These are phyloP conservation scores for Pyricularia sp. DNA, from an alignment of 2,329 filamentous ascomycete genomes.

Conservation along the genomic window DNA sequence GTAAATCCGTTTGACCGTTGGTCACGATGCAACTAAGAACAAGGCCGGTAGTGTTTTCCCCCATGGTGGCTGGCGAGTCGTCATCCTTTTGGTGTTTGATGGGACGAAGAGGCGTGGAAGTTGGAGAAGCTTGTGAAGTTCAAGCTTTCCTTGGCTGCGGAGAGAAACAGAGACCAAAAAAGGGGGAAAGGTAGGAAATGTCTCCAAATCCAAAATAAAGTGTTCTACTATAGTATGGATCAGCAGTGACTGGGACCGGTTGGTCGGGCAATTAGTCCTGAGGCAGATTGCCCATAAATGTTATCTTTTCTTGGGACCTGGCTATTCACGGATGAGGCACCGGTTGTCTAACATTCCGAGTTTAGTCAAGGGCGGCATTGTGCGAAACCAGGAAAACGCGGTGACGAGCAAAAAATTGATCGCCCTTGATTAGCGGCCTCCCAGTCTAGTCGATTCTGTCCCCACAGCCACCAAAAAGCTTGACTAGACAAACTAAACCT, in stretches of 20 bases:
- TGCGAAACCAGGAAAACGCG: not conserved
- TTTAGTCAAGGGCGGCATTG: not conserved
- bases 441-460: not conserved
- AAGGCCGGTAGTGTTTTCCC: not conserved
- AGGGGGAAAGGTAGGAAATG: too few relatives aligned
- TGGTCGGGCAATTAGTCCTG: too few relatives aligned
- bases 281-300: too few relatives aligned
- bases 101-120: not conserved
- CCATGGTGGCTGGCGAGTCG: not conserved
- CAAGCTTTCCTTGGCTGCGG: not conserved
- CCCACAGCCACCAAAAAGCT: not conserved
- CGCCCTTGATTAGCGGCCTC: too few relatives aligned
- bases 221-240: too few relatives aligned
- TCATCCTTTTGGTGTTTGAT: not conserved
- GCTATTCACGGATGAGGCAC: not conserved
- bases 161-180: not conserved
- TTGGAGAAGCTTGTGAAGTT: not conserved
- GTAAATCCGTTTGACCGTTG: not conserved
- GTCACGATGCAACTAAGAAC: not conserved
- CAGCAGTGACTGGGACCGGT: too few relatives aligned
- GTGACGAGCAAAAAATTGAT: not conserved
- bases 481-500: not conserved
- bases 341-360: not conserved
- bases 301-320: not conserved
- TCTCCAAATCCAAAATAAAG: too few relatives aligned